A percentile compares a stretch with the other conserved stretches of the same genome.
These are phyloP conservation scores for Trichoderma polysporum DNA, from an alignment of 2,329 filamentous ascomycete genomes.

Conservation along the genomic window DNA sequence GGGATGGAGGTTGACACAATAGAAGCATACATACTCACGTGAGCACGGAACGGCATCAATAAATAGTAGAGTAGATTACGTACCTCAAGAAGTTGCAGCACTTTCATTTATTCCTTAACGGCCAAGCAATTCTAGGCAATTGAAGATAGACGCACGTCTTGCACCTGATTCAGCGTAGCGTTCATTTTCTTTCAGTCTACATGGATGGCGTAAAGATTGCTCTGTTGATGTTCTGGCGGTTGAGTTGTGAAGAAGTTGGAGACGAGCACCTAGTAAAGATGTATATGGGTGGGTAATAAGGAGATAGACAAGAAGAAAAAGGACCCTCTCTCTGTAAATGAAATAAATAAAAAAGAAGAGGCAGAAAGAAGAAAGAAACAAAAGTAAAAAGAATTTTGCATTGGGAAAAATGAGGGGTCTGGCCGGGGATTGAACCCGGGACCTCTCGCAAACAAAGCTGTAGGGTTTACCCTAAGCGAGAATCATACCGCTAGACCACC, in stretches of 20 bases:
- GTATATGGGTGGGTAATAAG: too few relatives aligned
- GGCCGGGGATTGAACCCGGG: constrained; percentile 49
- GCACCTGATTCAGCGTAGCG: neutral
- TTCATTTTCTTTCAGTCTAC: too few relatives aligned
- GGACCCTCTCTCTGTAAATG: too few relatives aligned
- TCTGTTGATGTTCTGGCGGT: too few relatives aligned
- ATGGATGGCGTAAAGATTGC: too few relatives aligned
- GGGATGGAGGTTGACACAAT: neutral
- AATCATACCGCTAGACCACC: constrained; percentile 22
- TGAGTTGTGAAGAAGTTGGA: too few relatives aligned
- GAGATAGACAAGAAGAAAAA: too few relatives aligned
- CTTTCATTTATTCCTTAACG: neutral
- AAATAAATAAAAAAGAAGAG: too few relatives aligned
- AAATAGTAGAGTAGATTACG: neutral
- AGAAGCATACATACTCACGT: neutral
- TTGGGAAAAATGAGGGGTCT: constrained; percentile 40
- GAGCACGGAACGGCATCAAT: neutral
- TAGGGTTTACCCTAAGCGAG: constrained; percentile 19
- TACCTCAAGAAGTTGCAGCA: neutral
- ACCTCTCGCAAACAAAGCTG: constrained; percentile 41
- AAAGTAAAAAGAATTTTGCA: too few relatives aligned
- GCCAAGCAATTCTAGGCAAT: neutral
- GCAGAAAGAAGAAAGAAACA: neutral
- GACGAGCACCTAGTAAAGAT: too few relatives aligned
- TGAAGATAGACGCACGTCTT: neutral